These are phyloP conservation scores for Leishmania tropica DNA, from an alignment of 208 protist species.

Conservation along the genomic window DNA sequence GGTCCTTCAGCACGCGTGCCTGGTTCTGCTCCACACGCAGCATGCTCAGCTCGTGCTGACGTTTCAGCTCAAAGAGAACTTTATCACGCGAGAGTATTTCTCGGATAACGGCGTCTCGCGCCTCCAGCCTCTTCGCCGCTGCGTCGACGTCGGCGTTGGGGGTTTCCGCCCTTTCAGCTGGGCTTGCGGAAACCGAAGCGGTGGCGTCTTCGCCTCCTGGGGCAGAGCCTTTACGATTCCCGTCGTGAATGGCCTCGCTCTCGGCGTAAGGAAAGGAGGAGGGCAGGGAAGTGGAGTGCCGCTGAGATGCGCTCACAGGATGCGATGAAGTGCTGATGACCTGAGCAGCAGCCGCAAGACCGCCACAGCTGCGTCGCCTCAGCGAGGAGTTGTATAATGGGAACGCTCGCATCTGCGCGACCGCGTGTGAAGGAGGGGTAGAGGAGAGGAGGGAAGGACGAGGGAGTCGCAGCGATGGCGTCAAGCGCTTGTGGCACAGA, in stretches of 20 bases:
- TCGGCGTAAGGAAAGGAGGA: not conserved
- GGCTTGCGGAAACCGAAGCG: not conserved
- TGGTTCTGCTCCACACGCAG: slow-evolving; percentile 87
- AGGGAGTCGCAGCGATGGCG: not conserved
- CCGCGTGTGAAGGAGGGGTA: not conserved
- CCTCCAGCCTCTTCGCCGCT: slow-evolving; percentile 15
- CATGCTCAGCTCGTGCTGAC: slow-evolving; percentile 92
- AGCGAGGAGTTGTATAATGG: not conserved
- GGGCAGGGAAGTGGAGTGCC: not conserved
- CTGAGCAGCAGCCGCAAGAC: not conserved
- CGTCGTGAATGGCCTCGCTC: not conserved
- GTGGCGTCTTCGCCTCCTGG: not conserved
- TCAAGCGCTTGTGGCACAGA: not conserved
- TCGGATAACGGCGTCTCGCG: slow-evolving; percentile 67
- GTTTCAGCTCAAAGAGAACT: slow-evolving; percentile 89
- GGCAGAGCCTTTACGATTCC: not conserved
- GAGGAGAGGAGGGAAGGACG: not conserved
- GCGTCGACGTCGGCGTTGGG: slow-evolving; percentile 1
- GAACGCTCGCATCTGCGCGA: not conserved
- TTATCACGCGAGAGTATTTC: slow-evolving; percentile 86
- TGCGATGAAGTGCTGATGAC: not conserved
- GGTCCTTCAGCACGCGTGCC: slow-evolving; percentile 81
- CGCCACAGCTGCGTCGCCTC: not conserved
- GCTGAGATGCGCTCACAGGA: not conserved
- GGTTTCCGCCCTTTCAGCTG: not conserved